These are phyloP conservation scores for Psilocybe azurescens DNA, from an alignment of 768 basidiomycete genomes.

Conservation along the genomic window DNA sequence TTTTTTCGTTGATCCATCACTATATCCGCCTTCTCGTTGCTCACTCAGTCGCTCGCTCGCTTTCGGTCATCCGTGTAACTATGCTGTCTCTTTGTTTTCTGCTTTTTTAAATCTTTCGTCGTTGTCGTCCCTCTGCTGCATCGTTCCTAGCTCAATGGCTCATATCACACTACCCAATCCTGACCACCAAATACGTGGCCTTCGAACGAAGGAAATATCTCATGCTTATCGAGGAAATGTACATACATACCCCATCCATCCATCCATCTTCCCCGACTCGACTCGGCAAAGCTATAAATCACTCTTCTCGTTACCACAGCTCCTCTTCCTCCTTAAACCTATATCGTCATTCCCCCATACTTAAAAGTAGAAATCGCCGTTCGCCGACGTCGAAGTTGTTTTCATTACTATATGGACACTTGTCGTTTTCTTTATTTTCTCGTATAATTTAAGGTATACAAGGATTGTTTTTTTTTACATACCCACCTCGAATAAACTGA, in stretches of 20 bases:
- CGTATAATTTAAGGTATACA: conserved; percentile 25
- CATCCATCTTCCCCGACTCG: background rate
- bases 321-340: background rate
- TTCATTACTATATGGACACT: conserved; percentile 1
- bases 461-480: conserved; percentile 19
- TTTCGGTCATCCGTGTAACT: background rate
- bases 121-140: background rate
- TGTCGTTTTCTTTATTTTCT: conserved; percentile 9
- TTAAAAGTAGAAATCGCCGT: conserved; percentile 14
- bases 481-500: conserved; percentile 15
- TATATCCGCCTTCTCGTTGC: background rate
- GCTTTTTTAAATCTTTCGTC: background rate
- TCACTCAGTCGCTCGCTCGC: background rate
- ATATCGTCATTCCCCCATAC: background rate
- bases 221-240: background rate
- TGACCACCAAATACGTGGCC: background rate
- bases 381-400: background rate
- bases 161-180: background rate
- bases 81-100: background rate
- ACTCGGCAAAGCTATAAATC: background rate
- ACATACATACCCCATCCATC: background rate
- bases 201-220: background rate
- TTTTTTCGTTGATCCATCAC: background rate
- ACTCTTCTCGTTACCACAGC: background rate
- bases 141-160: background rate